Percentiles rank a stretch among this genome's conserved stretches.
These are phyloP conservation scores for Suhomyces maxii DNA, from an alignment of 1,139 yeast genomes.

Conservation along the genomic window DNA sequence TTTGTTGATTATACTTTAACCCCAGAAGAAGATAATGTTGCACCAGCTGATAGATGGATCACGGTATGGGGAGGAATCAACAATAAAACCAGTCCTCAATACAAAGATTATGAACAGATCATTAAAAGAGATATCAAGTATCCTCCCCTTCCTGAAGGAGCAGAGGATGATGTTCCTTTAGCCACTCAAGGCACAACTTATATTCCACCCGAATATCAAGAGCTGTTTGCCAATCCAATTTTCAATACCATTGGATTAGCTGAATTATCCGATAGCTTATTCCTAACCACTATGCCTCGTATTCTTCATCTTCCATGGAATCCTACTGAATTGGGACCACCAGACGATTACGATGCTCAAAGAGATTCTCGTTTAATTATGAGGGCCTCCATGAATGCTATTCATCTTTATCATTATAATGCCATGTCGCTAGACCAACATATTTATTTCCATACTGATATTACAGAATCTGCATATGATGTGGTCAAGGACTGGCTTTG, in stretches of 20 bases:
- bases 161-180: not conserved
- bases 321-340: slow-evolving; percentile 36
- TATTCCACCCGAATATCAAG: slow-evolving; percentile 14
- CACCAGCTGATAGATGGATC: slow-evolving; percentile 43
- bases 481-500: slow-evolving; percentile 43
- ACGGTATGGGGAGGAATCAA: slow-evolving; percentile 41
- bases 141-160: not conserved
- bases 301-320: slow-evolving; percentile 48
- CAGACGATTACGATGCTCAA: slow-evolving; percentile 33
- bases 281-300: slow-evolving; percentile 46
- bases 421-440: slow-evolving; percentile 53
- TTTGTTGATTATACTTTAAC: slow-evolving; percentile 31
- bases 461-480: slow-evolving; percentile 31
- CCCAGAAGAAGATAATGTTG: slow-evolving; percentile 36
- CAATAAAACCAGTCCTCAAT: slow-evolving; percentile 20
- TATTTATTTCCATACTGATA: slow-evolving; percentile 41
- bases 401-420: slow-evolving; percentile 46
- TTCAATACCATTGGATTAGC: slow-evolving; percentile 43
- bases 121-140: not conserved
- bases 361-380: slow-evolving; percentile 36
- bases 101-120: slow-evolving; percentile 5
- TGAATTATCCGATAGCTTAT: slow-evolving; percentile 40
- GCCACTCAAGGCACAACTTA: not conserved
- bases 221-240: slow-evolving; percentile 30
- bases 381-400: slow-evolving; percentile 35